These are phyloP conservation scores for Phytophthora palmivora DNA, from an alignment of 352 stramenopile genomes.

Conservation along the genomic window DNA sequence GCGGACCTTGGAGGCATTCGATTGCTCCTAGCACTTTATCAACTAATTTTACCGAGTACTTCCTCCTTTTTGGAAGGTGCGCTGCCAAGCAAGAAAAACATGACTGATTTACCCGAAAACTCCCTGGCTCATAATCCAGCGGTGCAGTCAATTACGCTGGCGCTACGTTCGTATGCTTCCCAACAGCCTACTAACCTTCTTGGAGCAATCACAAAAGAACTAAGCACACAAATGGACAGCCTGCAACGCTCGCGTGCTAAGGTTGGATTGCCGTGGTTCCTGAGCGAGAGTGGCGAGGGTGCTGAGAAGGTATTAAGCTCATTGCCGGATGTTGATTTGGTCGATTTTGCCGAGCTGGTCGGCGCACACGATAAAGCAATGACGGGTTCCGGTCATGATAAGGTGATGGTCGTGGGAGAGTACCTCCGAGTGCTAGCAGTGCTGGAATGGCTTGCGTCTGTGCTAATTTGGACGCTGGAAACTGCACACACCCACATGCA, in stretches of 20 bases:
- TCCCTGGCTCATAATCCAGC: conserved; percentile 86
- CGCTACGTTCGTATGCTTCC: conserved; percentile 89
- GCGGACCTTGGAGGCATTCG: conserved; percentile 90
- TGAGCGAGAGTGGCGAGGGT: conserved; percentile 59
- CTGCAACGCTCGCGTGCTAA: conserved; percentile 47
- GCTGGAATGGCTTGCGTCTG: conserved; percentile 81
- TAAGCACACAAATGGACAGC: conserved; percentile 60
- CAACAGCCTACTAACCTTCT: conserved; percentile 90
- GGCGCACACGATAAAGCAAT: conserved; percentile 23
- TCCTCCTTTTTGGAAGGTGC: conserved; percentile 82
- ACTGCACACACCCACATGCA: conserved; percentile 75
- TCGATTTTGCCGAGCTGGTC: conserved; percentile 52
- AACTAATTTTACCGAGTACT: conserved; percentile 84
- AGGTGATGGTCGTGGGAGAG: conserved; percentile 57
- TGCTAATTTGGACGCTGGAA: conserved; percentile 83
- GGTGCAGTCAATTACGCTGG: conserved; percentile 87
- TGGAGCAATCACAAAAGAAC: conserved; percentile 63
- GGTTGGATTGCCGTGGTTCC: conserved; percentile 47
- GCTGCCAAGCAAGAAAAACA: conserved; percentile 27
- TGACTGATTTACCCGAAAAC: conserved; percentile 21
- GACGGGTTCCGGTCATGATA: conserved; percentile 29
- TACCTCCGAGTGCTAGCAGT: conserved; percentile 75
- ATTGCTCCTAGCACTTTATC: conserved; percentile 90
- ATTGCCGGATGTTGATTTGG: conserved; percentile 66
- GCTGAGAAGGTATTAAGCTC: conserved; percentile 69